Evolutionary conservation across 139 green algal species (phyloP).

Genomic region (Ettlia oleoabundans): DNA sequence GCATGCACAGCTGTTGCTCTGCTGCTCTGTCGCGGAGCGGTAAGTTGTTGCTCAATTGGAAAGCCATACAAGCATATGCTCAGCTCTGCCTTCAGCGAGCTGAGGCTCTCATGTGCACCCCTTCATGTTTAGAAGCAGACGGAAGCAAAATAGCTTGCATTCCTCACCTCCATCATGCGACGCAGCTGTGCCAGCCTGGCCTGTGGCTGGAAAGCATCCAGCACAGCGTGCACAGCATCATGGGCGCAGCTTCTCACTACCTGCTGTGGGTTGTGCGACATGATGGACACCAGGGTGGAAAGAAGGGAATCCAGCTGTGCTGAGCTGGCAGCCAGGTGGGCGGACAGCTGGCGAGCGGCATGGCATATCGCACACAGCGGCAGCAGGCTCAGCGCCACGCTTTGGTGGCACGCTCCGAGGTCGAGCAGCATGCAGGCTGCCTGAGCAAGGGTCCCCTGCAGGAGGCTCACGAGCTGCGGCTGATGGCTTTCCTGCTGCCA

Average conservation of each 20-base stretch:
- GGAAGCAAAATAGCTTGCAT: too few species aligned
- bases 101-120: too few species aligned
- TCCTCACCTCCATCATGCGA: constrained; percentile 1
- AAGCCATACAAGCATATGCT: too few species aligned
- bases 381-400: constrained; percentile 33
- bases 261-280: constrained; percentile 39
- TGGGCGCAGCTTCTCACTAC: constrained; percentile 39
- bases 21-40: not conserved
- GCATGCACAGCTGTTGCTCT: not conserved
- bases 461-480: not conserved
- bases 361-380: constrained; percentile 29
- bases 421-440: constrained; percentile 24
- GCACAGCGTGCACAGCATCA: constrained; percentile 21
- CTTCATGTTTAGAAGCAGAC: too few species aligned
- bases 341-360: not conserved
- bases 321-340: not conserved
- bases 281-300: constrained; percentile 14
- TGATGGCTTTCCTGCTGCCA: not conserved
- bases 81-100: too few species aligned
- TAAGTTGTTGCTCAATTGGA: too few species aligned
- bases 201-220: not conserved
- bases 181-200: constrained; percentile 27
- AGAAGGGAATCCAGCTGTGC: constrained; percentile 1
- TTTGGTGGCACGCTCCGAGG: constrained; percentile 8
- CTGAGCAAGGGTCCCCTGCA: not conserved